These are phyloP conservation scores for Hymenoscyphus scutula DNA, from an alignment of 2,329 filamentous ascomycete genomes.

Conservation along the genomic window DNA sequence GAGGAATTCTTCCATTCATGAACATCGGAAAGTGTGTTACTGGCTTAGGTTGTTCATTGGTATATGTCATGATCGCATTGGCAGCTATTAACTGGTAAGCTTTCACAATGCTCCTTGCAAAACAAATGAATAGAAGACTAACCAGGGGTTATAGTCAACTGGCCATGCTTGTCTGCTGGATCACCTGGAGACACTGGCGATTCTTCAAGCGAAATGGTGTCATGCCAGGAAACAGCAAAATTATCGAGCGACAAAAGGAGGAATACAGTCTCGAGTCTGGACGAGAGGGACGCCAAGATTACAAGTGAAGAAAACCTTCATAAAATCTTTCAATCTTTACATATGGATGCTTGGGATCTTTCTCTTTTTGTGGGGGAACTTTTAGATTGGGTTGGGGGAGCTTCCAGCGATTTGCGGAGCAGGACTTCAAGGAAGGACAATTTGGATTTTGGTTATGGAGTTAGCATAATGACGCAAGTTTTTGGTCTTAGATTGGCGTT, in stretches of 20 bases:
- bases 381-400: background rate
- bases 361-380: background rate
- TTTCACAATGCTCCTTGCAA: background rate
- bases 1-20: constrained; percentile 3
- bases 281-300: background rate
- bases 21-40: background rate
- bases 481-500: background rate
- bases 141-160: background rate
- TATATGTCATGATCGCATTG: constrained; percentile 5
- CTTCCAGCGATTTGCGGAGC: background rate
- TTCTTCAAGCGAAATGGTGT: background rate
- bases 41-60: constrained; percentile 6
- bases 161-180: background rate
- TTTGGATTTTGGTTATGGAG: background rate
- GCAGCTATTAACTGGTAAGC: constrained; percentile 10
- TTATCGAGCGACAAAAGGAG: background rate
- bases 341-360: background rate
- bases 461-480: background rate
- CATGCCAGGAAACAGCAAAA: background rate
- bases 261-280: background rate
- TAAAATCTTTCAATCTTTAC: background rate
- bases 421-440: background rate
- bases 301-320: background rate
- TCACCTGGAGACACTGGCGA: background rate
- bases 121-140: background rate